Percentiles rank a stretch among this genome's conserved stretches.
Evolutionary conservation across 2,329 filamentous ascomycete genomes (phyloP).

Genomic region (Gyromitra esculenta): DNA sequence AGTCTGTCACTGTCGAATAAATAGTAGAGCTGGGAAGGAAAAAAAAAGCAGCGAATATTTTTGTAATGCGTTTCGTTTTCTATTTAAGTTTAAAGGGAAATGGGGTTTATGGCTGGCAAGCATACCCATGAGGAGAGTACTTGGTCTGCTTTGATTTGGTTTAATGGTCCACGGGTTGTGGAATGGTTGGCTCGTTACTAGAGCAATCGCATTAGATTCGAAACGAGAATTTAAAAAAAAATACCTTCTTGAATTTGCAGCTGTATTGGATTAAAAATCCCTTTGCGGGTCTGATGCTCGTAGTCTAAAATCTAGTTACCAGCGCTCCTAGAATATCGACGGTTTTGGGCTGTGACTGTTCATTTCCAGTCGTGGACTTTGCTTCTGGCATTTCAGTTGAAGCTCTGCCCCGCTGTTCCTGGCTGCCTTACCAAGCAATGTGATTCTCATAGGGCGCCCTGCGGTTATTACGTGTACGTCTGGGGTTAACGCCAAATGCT

Average conservation of each 20-base stretch:
- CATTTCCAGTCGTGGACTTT: no score
- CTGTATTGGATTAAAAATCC: neutral
- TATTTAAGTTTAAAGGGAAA: constrained; percentile 20
- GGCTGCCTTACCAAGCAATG: no score
- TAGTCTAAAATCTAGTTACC: neutral
- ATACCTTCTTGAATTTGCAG: neutral
- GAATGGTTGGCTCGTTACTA: constrained; percentile 28
- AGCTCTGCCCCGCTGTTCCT: no score
- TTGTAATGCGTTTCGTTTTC: constrained; percentile 38
- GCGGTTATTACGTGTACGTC: no score
- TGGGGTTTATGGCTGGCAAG: constrained; percentile 19
- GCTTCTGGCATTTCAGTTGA: no score
- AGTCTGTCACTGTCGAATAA: constrained; percentile 99
- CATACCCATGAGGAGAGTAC: constrained; percentile 28
- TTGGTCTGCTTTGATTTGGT: constrained; percentile 37
- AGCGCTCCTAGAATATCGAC: no score
- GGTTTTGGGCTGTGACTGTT: no score
- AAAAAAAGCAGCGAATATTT: constrained; percentile 22
- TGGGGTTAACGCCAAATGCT: no score
- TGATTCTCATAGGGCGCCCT: no score
- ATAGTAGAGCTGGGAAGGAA: constrained; percentile 1
- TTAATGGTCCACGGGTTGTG: constrained; percentile 44
- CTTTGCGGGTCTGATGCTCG: neutral
- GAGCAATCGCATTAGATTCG: constrained; percentile 39
- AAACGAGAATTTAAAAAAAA: constrained; percentile 21